Base-by-base conservation (phyloP, 192 early-diverging fungal genomes). In the Dimargaris xerosporica region DNA sequence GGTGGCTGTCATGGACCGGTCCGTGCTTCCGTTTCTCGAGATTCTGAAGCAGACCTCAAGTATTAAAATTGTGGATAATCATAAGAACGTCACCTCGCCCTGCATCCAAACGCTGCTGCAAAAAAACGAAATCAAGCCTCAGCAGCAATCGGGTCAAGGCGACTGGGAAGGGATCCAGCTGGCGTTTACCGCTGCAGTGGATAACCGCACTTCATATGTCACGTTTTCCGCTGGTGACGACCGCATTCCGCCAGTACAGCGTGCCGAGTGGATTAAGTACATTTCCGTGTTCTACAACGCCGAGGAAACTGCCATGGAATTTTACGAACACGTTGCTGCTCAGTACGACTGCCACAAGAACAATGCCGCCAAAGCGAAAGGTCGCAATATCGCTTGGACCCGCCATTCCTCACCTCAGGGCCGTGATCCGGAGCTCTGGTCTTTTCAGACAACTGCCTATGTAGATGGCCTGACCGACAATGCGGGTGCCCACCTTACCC, bases 371-470 rank as follows among this genome's bases (percentile, higher is more conserved):
- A 55, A 70, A 12, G 69, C 70, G 61, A 65, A 73, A 54, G 66
- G 71, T 3, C 73, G 69, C 0, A 68, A 83, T 0, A 73, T 90
- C 51, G 83, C 85, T 28, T 88, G 85, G 85, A 72, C 78, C 30
- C 62, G 53, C 5, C 86, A 81, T 64, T 67, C 69, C 16, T 78
- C 78, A 0, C 84, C 85, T 12, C 64, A 69, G 71, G 85, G 85
- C 68, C 81, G 84, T 71, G 85, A 87, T 69, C 84, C 79, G 13
- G 76, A 79, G 25, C 78, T 76, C 55, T 87, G 82, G 80, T 54
- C 68, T 43, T 61, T 88, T 29, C 77, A 74, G 45, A 65, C 64
- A 43, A 80, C 80, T 5, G 67, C 64, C 58, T 88, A 81, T 72
- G 83, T 85, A 62, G 69, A 67, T 53, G 67, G 78, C 16, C 62